Evolutionary conservation across 2,329 filamentous ascomycete species (phyloP).

Genomic region (Achaetomium macrosporum): DNA sequence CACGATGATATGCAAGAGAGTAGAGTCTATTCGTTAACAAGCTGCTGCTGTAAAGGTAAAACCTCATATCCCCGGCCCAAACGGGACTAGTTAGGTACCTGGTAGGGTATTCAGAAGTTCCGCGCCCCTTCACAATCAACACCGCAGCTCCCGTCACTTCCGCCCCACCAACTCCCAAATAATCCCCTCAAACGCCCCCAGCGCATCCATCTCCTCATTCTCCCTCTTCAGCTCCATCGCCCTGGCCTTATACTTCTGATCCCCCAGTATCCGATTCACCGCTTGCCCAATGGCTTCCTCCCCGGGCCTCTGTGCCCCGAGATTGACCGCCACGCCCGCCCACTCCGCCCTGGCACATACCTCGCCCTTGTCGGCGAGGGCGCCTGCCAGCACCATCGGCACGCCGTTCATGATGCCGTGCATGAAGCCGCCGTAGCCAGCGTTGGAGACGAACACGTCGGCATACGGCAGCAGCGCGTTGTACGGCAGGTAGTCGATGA

Average conservation of each 20-base stretch:
- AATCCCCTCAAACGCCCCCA: conserved; percentile 5
- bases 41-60: too few relatives aligned
- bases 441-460: conserved; percentile 43
- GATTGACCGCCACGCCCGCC: conserved; percentile 41
- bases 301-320: conserved; percentile 32
- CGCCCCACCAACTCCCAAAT: conserved; percentile 4
- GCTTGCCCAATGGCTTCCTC: conserved; percentile 26
- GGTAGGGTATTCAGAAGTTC: too few relatives aligned
- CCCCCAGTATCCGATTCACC: conserved; percentile 29
- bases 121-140: too few relatives aligned
- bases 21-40: too few relatives aligned
- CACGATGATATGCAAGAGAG: too few relatives aligned
- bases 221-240: conserved; percentile 24
- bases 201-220: conserved; percentile 18
- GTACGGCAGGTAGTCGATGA: conserved; percentile 45
- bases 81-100: too few relatives aligned
- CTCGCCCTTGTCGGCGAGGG: conserved; percentile 38
- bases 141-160: too few relatives aligned
- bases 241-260: conserved; percentile 29
- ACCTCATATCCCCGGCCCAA: too few relatives aligned
- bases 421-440: conserved; percentile 43
- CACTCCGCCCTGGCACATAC: conserved; percentile 37
- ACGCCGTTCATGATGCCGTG: conserved; percentile 41
- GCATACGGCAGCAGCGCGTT: conserved; percentile 40
- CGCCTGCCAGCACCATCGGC: conserved; percentile 42